Conservation (phyloP, 2,329 filamentous ascomycete genomes). For the Hypoxylon sp. region DNA sequence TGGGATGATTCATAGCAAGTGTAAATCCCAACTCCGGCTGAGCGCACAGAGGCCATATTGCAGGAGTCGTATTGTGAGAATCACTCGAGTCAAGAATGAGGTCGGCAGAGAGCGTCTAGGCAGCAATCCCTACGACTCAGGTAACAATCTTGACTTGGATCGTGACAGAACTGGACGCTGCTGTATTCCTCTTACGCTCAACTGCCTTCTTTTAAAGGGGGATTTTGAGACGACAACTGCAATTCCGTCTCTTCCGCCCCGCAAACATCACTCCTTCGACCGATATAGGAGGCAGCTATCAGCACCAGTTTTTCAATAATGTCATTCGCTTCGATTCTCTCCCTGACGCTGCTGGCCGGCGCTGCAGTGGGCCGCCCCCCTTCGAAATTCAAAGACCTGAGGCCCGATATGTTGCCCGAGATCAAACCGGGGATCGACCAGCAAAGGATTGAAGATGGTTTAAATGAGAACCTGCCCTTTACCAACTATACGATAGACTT, state of each 20-base stretch:
- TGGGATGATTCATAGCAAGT: neutral
- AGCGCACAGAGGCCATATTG: neutral
- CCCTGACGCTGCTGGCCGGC: neutral
- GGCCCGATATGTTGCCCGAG: conserved; percentile 1
- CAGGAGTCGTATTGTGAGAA: neutral
- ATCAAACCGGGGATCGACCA: conserved; percentile 16
- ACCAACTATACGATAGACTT: neutral
- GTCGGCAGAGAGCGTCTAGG: neutral
- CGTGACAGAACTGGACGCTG: neutral
- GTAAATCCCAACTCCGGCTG: too few relatives aligned
- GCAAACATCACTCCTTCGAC: neutral
- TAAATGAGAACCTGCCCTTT: conserved; percentile 6
- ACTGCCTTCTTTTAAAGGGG: neutral
- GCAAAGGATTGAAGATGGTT: conserved; percentile 9
- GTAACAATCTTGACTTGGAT: neutral
- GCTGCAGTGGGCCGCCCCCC: neutral
- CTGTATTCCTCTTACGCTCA: neutral
- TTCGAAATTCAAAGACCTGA: neutral
- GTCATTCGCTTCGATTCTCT: neutral
- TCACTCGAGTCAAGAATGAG: neutral
- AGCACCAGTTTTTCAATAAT: neutral
- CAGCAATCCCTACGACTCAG: neutral
- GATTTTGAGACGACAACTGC: neutral
- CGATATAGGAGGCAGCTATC: neutral
- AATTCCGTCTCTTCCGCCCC: neutral